phyloP scores from a whole-genome alignment of 73 alveolate species.

The Blepharisma stoltei region DNA sequence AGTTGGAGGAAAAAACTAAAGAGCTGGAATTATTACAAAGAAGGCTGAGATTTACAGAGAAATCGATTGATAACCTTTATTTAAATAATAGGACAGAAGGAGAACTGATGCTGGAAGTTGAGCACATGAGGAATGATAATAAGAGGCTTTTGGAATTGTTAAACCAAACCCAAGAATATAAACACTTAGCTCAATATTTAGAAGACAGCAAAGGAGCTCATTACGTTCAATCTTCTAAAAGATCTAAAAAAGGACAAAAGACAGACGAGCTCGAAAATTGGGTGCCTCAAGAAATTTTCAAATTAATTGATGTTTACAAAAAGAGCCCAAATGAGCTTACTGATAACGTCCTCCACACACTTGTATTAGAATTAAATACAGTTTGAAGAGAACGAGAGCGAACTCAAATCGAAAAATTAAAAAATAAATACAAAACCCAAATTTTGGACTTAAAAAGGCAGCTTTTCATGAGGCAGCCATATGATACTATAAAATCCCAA shows the following conservation, averaged over 20 bases:
- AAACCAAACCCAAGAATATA: neutral
- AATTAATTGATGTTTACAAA: slow-evolving; percentile 11
- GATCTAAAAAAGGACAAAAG: neutral
- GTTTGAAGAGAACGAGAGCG: neutral
- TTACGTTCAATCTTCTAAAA: neutral
- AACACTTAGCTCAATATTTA: neutral
- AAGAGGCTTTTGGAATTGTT: neutral
- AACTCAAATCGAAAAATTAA: neutral
- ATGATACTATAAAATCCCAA: neutral
- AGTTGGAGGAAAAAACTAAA: slow-evolving; percentile 3
- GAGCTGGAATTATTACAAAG: neutral
- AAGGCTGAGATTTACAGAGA: slow-evolving; percentile 6
- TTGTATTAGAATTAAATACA: slow-evolving; percentile 9
- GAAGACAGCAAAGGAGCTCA: slow-evolving; percentile 13
- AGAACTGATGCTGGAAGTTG: neutral
- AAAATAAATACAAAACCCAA: slow-evolving; percentile 4
- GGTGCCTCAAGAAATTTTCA: slow-evolving; percentile 4
- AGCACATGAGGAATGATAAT: neutral
- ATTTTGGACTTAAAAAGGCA: slow-evolving; percentile 9
- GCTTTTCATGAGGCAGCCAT: slow-evolving; percentile 10
- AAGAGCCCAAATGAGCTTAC: slow-evolving; percentile 2
- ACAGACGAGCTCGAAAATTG: slow-evolving; percentile 1
- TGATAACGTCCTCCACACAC: slow-evolving; percentile 1
- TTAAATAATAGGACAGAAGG: slow-evolving; percentile 13
- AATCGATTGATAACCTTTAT: slow-evolving; percentile 10